Base-by-base conservation (phyloP, 2,329 filamentous ascomycete genomes). In the Sarocladium brachiariae region DNA sequence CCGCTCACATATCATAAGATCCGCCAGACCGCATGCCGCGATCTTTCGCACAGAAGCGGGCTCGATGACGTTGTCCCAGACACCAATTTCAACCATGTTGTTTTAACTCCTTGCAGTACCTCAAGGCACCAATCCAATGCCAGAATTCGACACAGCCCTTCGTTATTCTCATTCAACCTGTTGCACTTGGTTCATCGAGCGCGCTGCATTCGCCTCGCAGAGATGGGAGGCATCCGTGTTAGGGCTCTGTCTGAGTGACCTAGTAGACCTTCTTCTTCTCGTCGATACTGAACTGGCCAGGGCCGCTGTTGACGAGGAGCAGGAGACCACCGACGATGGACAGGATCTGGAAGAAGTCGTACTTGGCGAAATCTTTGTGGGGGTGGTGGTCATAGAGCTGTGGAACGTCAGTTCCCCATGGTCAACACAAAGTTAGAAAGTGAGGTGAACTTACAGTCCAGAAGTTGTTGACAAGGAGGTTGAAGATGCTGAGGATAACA, bases 221-320 rank as follows among this genome's bases (percentile, higher is more conserved):
- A 39, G 14, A 11, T 34, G 21, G 2, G 34, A 37, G 4, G 16
- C 3, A 19, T 4, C 35, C n/a, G 10, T 8, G 8, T 21, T 16
- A 18, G 8, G 23, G 10, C 10, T 4, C 21, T n/a, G 23, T 4
- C 21, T n/a, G 23, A 14, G 23, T 18, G 10, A 41, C 51, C 59
- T 79, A 99, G 76, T 99, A 99, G 60, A 99, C 93, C 81, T 99
- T 99, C 84, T 99, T 99, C 88, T 99, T 99, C 83, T 99, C 93
- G 72, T 99, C 93, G 70, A 97, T 92, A 69, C 88, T 95, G 78
- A 97, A 87, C 70, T 96, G 91, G 56, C 93, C 93, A 9, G 93
- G 93, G 55, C 93, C 93, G 81, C 93, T 96, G 82, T 99, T 99
- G 73, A 97, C 91, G 58, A 99, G 82, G 58, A 99, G 84, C 52